Evolutionary conservation across 2,329 filamentous ascomycete genomes (phyloP), one percentile per base, ranked within the genome.

Genomic region (Myrmaecium sp.): DNA sequence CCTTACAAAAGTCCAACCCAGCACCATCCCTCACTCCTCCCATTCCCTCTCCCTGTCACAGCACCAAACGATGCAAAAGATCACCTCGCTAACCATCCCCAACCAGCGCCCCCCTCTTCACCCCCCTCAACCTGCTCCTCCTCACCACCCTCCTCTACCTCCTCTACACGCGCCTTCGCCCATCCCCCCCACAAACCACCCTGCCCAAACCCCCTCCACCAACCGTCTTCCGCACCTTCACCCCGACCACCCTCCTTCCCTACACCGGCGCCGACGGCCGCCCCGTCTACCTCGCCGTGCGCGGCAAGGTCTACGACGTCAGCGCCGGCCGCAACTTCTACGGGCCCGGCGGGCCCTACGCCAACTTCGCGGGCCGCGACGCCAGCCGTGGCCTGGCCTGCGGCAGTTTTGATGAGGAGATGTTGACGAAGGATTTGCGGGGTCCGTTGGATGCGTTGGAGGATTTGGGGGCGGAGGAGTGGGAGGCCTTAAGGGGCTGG

Each of bases 281-380:
- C 38, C 81, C 81, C 26, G 80, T 95, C 30, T 93, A 81, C 55
- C 68, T 98, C 25, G 79, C 82, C n/a, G 83, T 95, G 11, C 78
- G 82, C 21, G 84, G 89, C 27, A 73, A 72, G 26, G 75, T 95
- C 36, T 95, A 94, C 49, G 89, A 98, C 49, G 86, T 95, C 14
- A 72, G 74, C 0, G 59, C 72, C 9, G 86, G 89, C 14, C 70
- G 76, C 44, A 84, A 91, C 60, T 95, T 95, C 54, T 98, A 98
- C 57, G 89, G 89, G 4, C 89, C 89, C 12, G 84, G 83, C 8
- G 86, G 86, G 0, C 83, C 86, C 2, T 98, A 98, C 52, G 74
- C 75, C 51, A 95, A 95, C 58, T 98, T 98, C 47, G 89, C 89
- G 1, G 89, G 89, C 1, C 64, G 84, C 20, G 89, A 98, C 54